Conservation (phyloP, 163 green algal species). For the Botryococcus braunii region DNA sequence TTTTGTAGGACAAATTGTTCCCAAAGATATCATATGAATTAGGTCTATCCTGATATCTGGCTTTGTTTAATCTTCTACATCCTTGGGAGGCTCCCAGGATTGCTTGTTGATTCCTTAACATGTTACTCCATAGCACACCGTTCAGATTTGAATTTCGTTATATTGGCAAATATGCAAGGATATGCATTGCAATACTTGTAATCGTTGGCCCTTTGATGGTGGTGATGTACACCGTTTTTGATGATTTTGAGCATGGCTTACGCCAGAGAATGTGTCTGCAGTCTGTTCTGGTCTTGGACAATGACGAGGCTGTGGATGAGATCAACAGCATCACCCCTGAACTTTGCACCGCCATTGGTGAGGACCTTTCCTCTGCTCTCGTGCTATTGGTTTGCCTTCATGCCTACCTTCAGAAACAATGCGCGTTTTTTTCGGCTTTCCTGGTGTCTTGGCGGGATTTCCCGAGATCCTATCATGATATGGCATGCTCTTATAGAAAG, state of each 20-base stretch:
- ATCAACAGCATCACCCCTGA: not conserved
- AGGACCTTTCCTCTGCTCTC: conserved; percentile 6
- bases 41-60: no score
- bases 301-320: conserved; percentile 11
- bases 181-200: no score
- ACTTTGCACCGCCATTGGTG: not conserved
- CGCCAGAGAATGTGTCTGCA: conserved; percentile 1
- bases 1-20: no score
- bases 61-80: no score
- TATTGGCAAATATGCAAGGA: no score
- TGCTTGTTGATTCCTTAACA: not conserved
- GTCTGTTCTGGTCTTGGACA: conserved; percentile 26
- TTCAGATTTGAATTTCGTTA: not conserved
- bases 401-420: not conserved
- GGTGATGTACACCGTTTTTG: not conserved
- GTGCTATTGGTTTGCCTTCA: conserved; percentile 17
- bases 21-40: no score
- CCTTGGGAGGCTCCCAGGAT: no score
- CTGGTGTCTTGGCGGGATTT: no score
- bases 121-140: not conserved
- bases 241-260: not conserved
- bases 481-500: no score
- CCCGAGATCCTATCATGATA: no score
- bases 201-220: not conserved
- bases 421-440: not conserved